Conservation (phyloP, 768 basidiomycete genomes). For the Hemileccinum rubropunctum region DNA sequence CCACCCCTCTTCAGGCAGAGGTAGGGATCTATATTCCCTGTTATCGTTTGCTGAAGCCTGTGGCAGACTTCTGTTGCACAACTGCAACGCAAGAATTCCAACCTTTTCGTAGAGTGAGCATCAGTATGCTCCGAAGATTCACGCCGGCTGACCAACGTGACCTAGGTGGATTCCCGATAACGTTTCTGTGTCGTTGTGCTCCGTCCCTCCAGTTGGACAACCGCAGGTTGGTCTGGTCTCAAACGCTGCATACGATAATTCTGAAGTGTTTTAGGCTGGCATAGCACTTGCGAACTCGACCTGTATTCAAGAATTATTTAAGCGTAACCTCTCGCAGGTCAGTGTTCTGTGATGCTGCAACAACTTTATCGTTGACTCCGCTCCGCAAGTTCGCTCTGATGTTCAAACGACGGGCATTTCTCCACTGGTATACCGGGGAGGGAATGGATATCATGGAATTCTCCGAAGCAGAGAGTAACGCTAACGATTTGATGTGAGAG, state of each 20-base stretch:
- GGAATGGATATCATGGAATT: conserved; percentile 88
- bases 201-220: conserved; percentile 81
- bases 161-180: conserved; percentile 88
- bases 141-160: conserved; percentile 1
- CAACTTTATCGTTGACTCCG: conserved; percentile 1
- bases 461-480: conserved; percentile 84
- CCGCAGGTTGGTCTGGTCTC: conserved; percentile 45
- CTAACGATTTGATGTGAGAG: conserved; percentile 74
- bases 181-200: conserved; percentile 79
- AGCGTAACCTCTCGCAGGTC: conserved; percentile 64
- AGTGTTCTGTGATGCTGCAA: conserved; percentile 10
- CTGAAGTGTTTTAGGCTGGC: conserved; percentile 46
- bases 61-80: conserved; percentile 64
- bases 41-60: conserved; percentile 5
- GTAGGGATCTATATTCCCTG: conserved; percentile 33
- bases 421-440: conserved; percentile 90
- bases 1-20: conserved; percentile 42
- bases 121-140: not conserved
- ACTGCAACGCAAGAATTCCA: conserved; percentile 72
- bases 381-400: conserved; percentile 63
- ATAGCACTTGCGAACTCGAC: conserved; percentile 77
- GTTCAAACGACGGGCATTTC: conserved; percentile 82
- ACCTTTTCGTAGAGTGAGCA: conserved; percentile 75
- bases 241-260: not conserved
- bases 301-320: conserved; percentile 83